Percentiles rank a stretch among this genome's conserved stretches.
Evolutionary conservation across 257 asterid genomes (phyloP).

Genomic region (Jacaranda mimosifolia): DNA sequence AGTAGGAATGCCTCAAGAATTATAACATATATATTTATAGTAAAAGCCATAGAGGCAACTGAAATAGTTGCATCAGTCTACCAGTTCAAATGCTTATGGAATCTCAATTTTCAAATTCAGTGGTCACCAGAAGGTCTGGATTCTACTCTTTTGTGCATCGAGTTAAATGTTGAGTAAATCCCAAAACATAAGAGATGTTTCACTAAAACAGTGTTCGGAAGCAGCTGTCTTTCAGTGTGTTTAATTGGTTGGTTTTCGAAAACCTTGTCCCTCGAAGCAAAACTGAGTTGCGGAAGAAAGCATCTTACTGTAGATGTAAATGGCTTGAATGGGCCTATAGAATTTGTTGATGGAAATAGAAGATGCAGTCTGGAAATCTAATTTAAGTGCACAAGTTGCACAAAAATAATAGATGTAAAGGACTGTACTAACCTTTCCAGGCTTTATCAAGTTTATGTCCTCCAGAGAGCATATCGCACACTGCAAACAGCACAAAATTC

Average conservation of each 20-base stretch:
- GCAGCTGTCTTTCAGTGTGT: neutral
- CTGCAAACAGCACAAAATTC: constrained; percentile 64
- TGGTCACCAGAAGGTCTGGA: constrained; percentile 2
- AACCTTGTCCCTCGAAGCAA: constrained; percentile 1
- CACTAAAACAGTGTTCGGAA: neutral
- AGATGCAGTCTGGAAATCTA: neutral
- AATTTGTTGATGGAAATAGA: constrained; percentile 3
- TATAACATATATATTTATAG: neutral
- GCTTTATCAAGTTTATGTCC: constrained; percentile 66
- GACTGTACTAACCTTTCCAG: constrained; percentile 76
- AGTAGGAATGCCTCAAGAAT: neutral
- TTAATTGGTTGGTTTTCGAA: constrained; percentile 8
- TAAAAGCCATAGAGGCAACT: constrained; percentile 13
- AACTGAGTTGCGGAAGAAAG: constrained; percentile 13
- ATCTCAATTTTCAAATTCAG: constrained; percentile 4
- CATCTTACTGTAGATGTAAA: neutral
- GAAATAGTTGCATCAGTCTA: constrained; percentile 8
- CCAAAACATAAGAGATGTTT: neutral
- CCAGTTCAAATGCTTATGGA: constrained; percentile 13
- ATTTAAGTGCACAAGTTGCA: constrained; percentile 22
- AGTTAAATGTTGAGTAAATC: neutral
- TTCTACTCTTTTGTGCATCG: constrained; percentile 6
- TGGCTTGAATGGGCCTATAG: neutral
- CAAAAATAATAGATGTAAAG: constrained; percentile 25
- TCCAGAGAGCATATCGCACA: constrained; percentile 91